A percentile compares a stretch with the other conserved stretches of the same genome.
Conservation (phyloP, 352 stramenopile species). For the Globisporangium spiculum region DNA sequence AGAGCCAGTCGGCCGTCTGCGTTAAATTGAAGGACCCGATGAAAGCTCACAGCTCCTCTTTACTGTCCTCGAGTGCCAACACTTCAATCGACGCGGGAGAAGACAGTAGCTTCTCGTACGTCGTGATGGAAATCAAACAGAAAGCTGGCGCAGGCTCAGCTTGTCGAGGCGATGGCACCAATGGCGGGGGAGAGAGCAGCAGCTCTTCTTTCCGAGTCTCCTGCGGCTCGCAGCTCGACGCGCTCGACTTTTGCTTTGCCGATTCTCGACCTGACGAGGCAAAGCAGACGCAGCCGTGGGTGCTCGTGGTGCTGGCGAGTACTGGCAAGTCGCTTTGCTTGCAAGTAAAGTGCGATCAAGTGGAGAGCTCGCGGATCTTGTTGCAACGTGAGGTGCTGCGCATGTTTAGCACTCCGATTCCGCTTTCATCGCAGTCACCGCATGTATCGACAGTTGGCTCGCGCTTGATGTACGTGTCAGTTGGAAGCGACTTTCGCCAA, state of each 20-base stretch:
- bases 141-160: conserved; percentile 5
- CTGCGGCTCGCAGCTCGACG: conserved; percentile 43
- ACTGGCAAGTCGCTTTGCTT: conserved; percentile 50
- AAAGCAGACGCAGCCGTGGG: conserved; percentile 21
- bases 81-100: neutral
- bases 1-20: conserved; percentile 41
- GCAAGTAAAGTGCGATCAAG: conserved; percentile 37
- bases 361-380: conserved; percentile 33
- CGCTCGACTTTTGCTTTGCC: conserved; percentile 55
- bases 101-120: conserved; percentile 37
- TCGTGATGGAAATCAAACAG: conserved; percentile 39
- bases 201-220: conserved; percentile 15
- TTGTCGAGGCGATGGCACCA: neutral
- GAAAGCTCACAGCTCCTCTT: neutral
- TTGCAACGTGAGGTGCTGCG: conserved; percentile 39
- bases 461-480: conserved; percentile 45
- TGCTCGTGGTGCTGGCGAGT: conserved; percentile 53
- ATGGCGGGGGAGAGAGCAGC: conserved; percentile 16
- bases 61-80: neutral
- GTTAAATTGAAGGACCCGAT: conserved; percentile 43
- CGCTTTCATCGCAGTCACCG: conserved; percentile 29
- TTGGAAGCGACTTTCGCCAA: conserved; percentile 12
- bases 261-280: conserved; percentile 14
- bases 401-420: conserved; percentile 53
- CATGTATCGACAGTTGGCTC: conserved; percentile 27